Conservation (phyloP, 768 basidiomycete species). For the Mycena albidolilacea region DNA sequence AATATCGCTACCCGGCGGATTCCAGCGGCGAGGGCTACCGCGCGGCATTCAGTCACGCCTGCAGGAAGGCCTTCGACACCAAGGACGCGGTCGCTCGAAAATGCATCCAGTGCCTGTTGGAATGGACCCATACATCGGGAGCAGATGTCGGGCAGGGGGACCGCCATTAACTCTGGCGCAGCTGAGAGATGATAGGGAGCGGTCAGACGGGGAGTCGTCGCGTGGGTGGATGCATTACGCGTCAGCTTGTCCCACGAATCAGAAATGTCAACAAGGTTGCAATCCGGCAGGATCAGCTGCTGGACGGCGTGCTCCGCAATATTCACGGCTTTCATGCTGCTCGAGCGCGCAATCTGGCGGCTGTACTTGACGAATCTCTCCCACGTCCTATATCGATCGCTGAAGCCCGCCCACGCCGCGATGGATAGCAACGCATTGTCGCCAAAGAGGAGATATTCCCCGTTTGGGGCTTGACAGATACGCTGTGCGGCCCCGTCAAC, state of each 20-base stretch:
- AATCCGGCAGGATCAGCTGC: too few relatives aligned
- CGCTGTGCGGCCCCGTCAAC: not conserved
- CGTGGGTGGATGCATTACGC: too few relatives aligned
- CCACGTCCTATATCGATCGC: conserved; percentile 23
- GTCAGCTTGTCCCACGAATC: too few relatives aligned
- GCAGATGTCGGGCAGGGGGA: conserved; percentile 2
- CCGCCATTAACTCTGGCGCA: too few relatives aligned
- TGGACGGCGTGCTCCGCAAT: too few relatives aligned
- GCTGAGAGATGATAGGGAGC: too few relatives aligned
- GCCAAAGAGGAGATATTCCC: not conserved
- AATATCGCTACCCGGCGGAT: conserved; percentile 15
- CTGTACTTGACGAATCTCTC: conserved; percentile 24
- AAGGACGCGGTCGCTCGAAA: not conserved
- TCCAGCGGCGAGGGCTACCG: conserved; percentile 1
- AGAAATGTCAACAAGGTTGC: too few relatives aligned
- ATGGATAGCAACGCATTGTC: not conserved
- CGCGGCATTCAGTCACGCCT: not conserved
- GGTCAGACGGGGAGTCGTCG: too few relatives aligned
- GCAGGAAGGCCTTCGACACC: not conserved
- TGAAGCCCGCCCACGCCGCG: conserved; percentile 9
- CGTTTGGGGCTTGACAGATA: not conserved
- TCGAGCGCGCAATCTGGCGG: not conserved
- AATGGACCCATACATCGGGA: not conserved
- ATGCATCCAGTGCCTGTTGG: not conserved
- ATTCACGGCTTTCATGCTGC: not conserved